These are phyloP conservation scores for Claviceps quebecensis DNA, from an alignment of 2,329 filamentous ascomycete genomes.

Conservation along the genomic window DNA sequence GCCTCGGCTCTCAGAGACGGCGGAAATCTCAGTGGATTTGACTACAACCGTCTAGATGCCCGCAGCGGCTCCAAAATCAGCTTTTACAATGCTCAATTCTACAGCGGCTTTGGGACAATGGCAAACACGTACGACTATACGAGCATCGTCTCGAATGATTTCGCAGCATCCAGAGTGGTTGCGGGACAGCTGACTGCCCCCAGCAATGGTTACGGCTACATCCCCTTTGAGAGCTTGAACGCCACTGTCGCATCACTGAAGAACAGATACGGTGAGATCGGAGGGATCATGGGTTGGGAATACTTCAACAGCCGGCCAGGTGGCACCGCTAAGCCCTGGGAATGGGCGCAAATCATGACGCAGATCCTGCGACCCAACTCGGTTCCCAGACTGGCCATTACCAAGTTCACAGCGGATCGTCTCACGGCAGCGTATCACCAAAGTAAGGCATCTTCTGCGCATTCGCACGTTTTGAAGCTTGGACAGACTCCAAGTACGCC, in stretches of 20 bases:
- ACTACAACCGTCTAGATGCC: slow-evolving; percentile 56
- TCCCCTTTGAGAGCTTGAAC: slow-evolving; percentile 29
- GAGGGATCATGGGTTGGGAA: slow-evolving; percentile 85
- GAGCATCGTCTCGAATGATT: slow-evolving; percentile 43
- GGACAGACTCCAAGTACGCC: background rate
- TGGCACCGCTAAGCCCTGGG: slow-evolving; percentile 46
- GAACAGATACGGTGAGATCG: slow-evolving; percentile 49
- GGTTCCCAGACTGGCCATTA: slow-evolving; percentile 7
- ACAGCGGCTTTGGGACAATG: slow-evolving; percentile 64
- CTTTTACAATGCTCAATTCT: slow-evolving; percentile 84
- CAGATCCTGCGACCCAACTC: slow-evolving; percentile 15
- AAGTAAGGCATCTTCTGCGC: background rate
- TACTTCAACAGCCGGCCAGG: slow-evolving; percentile 56
- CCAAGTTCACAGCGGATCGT: slow-evolving; percentile 3
- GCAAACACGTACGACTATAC: slow-evolving; percentile 27
- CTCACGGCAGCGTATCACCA: slow-evolving; percentile 4
- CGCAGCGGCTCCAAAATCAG: slow-evolving; percentile 47
- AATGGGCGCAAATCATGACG: slow-evolving; percentile 48
- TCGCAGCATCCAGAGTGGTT: slow-evolving; percentile 56
- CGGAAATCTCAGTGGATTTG: slow-evolving; percentile 61
- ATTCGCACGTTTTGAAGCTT: background rate
- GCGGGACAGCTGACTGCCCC: slow-evolving; percentile 66
- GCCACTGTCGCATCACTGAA: slow-evolving; percentile 25
- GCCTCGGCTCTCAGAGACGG: slow-evolving; percentile 49
- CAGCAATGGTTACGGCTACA: slow-evolving; percentile 43